These are phyloP conservation scores for Tulasnella sp. DNA, from an alignment of 768 basidiomycete genomes.

Conservation along the genomic window DNA sequence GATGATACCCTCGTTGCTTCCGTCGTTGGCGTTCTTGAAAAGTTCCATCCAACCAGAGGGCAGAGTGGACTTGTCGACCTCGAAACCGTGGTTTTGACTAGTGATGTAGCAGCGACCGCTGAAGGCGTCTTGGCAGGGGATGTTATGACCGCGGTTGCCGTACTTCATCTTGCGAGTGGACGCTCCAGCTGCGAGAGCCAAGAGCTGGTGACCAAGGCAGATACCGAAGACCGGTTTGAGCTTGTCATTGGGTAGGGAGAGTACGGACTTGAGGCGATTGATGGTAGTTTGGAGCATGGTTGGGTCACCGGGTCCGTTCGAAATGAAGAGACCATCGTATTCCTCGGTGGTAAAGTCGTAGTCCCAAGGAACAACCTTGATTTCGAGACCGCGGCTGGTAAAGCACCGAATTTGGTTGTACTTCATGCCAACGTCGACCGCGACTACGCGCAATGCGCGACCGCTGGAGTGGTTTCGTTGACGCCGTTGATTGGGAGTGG, in stretches of 20 bases:
- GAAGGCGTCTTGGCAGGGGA: constrained; percentile 89
- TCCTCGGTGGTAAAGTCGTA: constrained; percentile 81
- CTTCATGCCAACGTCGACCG: constrained; percentile 99
- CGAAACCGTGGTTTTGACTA: constrained; percentile 96
- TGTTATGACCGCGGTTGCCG: constrained; percentile 97
- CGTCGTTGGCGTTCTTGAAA: constrained; percentile 94
- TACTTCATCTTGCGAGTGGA: constrained; percentile 99
- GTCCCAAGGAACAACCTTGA: constrained; percentile 97
- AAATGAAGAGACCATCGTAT: constrained; percentile 92
- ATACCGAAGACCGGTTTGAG: constrained; percentile 94
- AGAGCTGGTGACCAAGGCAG: constrained; percentile 93
- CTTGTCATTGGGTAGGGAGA: constrained; percentile 40
- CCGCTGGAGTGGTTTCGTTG: constrained; percentile 65
- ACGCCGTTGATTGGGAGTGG: constrained; percentile 26
- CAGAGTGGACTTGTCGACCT: constrained; percentile 75
- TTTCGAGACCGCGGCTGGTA: constrained; percentile 77
- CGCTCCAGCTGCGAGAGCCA: constrained; percentile 90
- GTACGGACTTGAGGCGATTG: constrained; percentile 47
- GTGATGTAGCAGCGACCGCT: constrained; percentile 98
- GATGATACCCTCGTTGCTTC: constrained; percentile 95
- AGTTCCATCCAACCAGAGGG: constrained; percentile 84
- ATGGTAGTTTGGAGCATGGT: constrained; percentile 70
- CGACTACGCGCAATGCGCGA: constrained; percentile 70
- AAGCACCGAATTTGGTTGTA: constrained; percentile 99
- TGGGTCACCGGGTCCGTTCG: constrained; percentile 97